These are phyloP conservation scores for Pseudogymnoascus sp. DNA, from an alignment of 2,329 filamentous ascomycete species.

Conservation along the genomic window DNA sequence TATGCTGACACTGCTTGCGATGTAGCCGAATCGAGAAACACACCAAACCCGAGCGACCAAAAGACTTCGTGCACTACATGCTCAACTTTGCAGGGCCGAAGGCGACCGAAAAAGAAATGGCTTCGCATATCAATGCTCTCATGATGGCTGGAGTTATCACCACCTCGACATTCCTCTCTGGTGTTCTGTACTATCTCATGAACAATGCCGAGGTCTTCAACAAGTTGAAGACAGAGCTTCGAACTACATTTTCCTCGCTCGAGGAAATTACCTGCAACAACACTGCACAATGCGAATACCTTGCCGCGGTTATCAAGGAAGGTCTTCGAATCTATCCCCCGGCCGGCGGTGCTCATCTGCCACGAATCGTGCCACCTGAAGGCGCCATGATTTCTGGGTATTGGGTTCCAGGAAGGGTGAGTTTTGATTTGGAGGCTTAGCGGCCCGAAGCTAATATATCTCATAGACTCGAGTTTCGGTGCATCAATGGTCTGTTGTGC, in stretches of 20 bases:
- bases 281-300: conserved; percentile 23
- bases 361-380: conserved; percentile 16
- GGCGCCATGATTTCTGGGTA: conserved; percentile 16
- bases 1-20: not conserved
- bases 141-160: conserved; percentile 43
- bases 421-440: not conserved
- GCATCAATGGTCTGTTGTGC: conserved; percentile 18
- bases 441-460: not conserved
- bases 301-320: conserved; percentile 30
- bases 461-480: conserved; percentile 19
- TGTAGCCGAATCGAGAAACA: not conserved
- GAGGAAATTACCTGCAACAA: conserved; percentile 19
- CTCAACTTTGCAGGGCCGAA: conserved; percentile 14
- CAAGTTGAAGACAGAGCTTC: conserved; percentile 35
- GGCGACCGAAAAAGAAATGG: conserved; percentile 14
- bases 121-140: conserved; percentile 8
- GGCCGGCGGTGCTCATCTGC: conserved; percentile 14
- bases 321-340: conserved; percentile 28
- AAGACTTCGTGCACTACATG: conserved; percentile 19
- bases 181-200: conserved; percentile 33
- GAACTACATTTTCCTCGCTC: conserved; percentile 29
- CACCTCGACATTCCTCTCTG: conserved; percentile 38
- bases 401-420: conserved; percentile 19
- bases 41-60: not conserved
- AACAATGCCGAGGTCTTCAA: conserved; percentile 29